Conservation (phyloP, 768 basidiomycete genomes). For the Termitomyces sp. region DNA sequence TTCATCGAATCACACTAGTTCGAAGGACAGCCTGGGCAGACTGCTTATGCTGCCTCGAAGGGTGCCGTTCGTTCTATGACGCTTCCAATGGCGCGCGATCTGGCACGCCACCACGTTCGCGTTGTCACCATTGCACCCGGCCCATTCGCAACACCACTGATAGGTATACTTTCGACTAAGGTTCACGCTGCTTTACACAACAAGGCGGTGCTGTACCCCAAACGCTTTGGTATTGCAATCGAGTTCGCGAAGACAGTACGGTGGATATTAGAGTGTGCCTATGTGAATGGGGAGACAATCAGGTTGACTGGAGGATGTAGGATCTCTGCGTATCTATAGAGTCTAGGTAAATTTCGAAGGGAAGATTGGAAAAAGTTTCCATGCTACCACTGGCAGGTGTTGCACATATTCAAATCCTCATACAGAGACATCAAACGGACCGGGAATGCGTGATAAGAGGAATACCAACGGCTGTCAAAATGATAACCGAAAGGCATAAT, state of each 20-base stretch:
- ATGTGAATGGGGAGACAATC: constrained; percentile 54
- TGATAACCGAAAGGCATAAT: no score
- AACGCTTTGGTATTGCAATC: constrained; percentile 40
- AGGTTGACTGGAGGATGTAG: constrained; percentile 36
- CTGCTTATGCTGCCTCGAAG: constrained; percentile 53
- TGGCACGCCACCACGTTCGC: constrained; percentile 45
- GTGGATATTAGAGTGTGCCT: constrained; percentile 48
- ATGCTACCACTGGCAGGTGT: no score
- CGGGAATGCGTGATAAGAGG: no score
- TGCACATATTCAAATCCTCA: no score
- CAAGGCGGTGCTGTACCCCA: constrained; percentile 38
- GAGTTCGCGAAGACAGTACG: constrained; percentile 51
- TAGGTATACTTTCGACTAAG: not conserved
- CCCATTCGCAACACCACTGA: constrained; percentile 34
- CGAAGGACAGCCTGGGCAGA: constrained; percentile 53
- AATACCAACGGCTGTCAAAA: no score
- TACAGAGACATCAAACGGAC: no score
- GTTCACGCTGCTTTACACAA: constrained; percentile 22
- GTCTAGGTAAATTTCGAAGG: no score
- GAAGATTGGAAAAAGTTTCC: no score
- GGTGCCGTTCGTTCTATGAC: constrained; percentile 56
- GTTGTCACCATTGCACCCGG: constrained; percentile 58
- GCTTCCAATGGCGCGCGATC: constrained; percentile 57
- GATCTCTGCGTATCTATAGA: not conserved
- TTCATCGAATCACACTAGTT: constrained; percentile 29